Conservation (phyloP, 2,329 filamentous ascomycete species). For the Fusarium clavum region DNA sequence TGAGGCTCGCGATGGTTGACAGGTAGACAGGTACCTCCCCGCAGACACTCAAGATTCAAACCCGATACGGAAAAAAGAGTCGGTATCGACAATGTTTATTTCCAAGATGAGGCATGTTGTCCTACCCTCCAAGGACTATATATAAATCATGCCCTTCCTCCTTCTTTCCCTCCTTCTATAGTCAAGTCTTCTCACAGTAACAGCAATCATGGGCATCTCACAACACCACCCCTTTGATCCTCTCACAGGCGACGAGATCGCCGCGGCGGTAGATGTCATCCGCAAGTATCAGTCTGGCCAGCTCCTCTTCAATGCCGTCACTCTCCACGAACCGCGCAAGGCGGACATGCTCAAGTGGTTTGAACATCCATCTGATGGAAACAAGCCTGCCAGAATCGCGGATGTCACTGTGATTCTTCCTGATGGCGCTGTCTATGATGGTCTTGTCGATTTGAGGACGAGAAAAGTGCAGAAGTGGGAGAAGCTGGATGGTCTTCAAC, state of each 20-base stretch:
- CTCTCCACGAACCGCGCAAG: slow-evolving; percentile 87
- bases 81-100: slow-evolving; percentile 21
- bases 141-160: slow-evolving; percentile 24
- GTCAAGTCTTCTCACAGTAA: not conserved
- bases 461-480: slow-evolving; percentile 80
- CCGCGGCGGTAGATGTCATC: slow-evolving; percentile 73
- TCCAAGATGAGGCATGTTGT: slow-evolving; percentile 17
- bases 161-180: not conserved
- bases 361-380: slow-evolving; percentile 68
- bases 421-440: slow-evolving; percentile 85
- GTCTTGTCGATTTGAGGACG: slow-evolving; percentile 77
- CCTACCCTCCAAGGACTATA: slow-evolving; percentile 18
- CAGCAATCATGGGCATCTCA: slow-evolving; percentile 25
- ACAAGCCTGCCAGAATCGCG: slow-evolving; percentile 77
- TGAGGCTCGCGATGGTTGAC: slow-evolving; percentile 24
- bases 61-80: slow-evolving; percentile 41
- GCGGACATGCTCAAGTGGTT: slow-evolving; percentile 85
- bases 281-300: slow-evolving; percentile 73
- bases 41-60: slow-evolving; percentile 8
- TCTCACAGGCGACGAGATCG: slow-evolving; percentile 74
- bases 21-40: not conserved
- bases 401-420: slow-evolving; percentile 86
- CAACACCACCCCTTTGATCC: slow-evolving; percentile 47
- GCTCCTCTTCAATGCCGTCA: slow-evolving; percentile 87
- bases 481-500: slow-evolving; percentile 80